Percentiles rank a stretch among this genome's conserved stretches.
Conservation (phyloP, 2,329 filamentous ascomycete species). For the Dothistroma septosporum region DNA sequence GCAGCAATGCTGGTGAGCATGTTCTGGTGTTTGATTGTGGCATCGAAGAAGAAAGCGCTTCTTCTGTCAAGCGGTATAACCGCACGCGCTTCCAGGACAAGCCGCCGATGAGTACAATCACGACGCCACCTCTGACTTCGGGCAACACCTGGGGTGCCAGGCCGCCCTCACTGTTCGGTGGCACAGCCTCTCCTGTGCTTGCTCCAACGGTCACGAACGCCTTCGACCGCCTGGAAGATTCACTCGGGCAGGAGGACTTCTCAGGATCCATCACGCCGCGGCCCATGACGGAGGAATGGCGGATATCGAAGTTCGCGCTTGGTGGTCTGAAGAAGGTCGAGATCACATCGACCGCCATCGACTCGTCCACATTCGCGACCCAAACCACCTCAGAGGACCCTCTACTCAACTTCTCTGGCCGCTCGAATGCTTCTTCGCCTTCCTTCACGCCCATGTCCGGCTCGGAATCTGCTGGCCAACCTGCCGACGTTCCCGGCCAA, state of each 20-base stretch:
- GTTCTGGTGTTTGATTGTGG: constrained; percentile 72
- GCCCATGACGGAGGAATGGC: constrained; percentile 59
- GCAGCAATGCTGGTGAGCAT: constrained; percentile 69
- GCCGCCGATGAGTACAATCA: constrained; percentile 8
- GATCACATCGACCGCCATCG: constrained; percentile 67
- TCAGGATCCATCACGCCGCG: constrained; percentile 28
- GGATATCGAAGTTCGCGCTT: constrained; percentile 57
- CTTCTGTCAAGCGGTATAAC: constrained; percentile 56
- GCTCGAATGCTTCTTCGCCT: constrained; percentile 51
- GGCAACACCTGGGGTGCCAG: constrained; percentile 24
- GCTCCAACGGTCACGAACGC: constrained; percentile 33
- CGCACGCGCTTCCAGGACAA: constrained; percentile 46
- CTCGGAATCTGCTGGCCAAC: constrained; percentile 42
- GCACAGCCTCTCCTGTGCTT: constrained; percentile 35
- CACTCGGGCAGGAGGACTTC: constrained; percentile 26
- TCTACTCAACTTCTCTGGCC: constrained; percentile 56
- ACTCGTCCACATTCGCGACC: constrained; percentile 68
- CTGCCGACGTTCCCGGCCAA: constrained; percentile 73
- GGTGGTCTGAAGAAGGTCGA: constrained; percentile 56
- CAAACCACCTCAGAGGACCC: constrained; percentile 76
- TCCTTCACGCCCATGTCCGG: constrained; percentile 51
- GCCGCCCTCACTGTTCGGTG: constrained; percentile 51
- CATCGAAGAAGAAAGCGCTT: constrained; percentile 54
- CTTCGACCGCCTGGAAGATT: constrained; percentile 25
- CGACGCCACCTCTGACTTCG: constrained; percentile 28